These are phyloP conservation scores for Toxicodendron radicans DNA, from an alignment of 345 rosid genomes.

Conservation along the genomic window DNA sequence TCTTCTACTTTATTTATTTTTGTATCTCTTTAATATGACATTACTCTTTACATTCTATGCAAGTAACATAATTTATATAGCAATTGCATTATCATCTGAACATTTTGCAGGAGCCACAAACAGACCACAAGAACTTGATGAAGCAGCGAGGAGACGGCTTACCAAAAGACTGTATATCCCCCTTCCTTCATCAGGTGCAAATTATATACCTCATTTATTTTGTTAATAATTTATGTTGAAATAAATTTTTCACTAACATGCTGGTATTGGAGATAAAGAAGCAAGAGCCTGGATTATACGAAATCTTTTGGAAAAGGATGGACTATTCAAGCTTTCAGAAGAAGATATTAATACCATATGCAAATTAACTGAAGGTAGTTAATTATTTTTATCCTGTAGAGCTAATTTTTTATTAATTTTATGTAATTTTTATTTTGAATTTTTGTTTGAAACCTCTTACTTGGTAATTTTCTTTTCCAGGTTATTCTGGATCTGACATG, in stretches of 20 bases:
- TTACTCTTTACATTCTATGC: not conserved
- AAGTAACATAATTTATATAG: not conserved
- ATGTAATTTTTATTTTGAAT: conserved; percentile 8
- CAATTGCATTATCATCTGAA: conserved; percentile 13
- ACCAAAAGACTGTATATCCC: conserved; percentile 92
- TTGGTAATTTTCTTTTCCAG: conserved; percentile 30
- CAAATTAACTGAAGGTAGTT: conserved; percentile 70
- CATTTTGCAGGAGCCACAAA: conserved; percentile 81
- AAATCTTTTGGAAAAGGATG: conserved; percentile 88
- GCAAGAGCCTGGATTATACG: conserved; percentile 93
- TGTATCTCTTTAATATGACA: not conserved
- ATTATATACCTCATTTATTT: conserved; percentile 16
- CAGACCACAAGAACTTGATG: conserved; percentile 98
- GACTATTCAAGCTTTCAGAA: conserved; percentile 69
- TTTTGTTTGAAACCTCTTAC: conserved; percentile 6
- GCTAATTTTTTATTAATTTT: conserved; percentile 3
- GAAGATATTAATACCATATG: conserved; percentile 75
- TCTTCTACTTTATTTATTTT: not conserved
- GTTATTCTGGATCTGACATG: conserved; percentile 98
- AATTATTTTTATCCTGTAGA: not conserved
- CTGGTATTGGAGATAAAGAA: conserved; percentile 46
- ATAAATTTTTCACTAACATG: conserved; percentile 19
- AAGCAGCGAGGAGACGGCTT: conserved; percentile 95
- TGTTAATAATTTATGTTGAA: conserved; percentile 6
- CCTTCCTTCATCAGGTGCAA: conserved; percentile 84